These are phyloP conservation scores for Zoysia matrella DNA, from an alignment of 202 grass and related monocot species.

Conservation along the genomic window DNA sequence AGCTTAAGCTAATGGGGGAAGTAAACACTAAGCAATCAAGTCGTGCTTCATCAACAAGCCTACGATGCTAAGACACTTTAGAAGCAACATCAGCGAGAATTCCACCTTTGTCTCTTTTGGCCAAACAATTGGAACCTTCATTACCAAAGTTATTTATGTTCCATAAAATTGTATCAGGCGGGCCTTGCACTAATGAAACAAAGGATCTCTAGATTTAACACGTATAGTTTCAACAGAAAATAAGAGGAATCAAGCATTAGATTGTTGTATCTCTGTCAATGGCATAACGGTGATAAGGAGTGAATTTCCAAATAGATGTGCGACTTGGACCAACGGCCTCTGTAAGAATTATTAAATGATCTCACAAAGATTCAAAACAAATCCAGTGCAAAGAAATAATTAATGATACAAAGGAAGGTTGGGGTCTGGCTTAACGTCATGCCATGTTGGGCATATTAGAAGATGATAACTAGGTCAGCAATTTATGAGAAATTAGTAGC, in stretches of 20 bases:
- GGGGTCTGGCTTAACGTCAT: neutral
- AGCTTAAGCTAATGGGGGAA: slow-evolving; percentile 3
- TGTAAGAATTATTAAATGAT: neutral
- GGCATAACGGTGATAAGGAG: neutral
- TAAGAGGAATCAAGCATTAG: neutral
- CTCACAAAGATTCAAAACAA: slow-evolving; percentile 3
- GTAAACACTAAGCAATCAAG: neutral
- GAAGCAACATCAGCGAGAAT: neutral
- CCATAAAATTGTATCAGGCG: neutral
- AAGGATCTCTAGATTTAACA: neutral
- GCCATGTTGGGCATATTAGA: neutral
- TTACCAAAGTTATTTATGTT: neutral
- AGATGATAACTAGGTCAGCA: neutral
- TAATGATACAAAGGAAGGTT: neutral
- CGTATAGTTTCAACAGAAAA: neutral
- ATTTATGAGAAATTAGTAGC: neutral
- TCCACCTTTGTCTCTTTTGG: neutral
- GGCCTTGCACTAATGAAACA: neutral
- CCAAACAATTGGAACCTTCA: neutral
- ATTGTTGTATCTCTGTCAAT: neutral
- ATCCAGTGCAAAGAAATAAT: neutral
- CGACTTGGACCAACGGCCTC: neutral
- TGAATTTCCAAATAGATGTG: neutral
- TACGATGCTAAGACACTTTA: neutral
- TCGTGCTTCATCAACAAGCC: neutral